These are phyloP conservation scores for Candida silvicultrix DNA, from an alignment of 805 yeast species.

Conservation along the genomic window DNA sequence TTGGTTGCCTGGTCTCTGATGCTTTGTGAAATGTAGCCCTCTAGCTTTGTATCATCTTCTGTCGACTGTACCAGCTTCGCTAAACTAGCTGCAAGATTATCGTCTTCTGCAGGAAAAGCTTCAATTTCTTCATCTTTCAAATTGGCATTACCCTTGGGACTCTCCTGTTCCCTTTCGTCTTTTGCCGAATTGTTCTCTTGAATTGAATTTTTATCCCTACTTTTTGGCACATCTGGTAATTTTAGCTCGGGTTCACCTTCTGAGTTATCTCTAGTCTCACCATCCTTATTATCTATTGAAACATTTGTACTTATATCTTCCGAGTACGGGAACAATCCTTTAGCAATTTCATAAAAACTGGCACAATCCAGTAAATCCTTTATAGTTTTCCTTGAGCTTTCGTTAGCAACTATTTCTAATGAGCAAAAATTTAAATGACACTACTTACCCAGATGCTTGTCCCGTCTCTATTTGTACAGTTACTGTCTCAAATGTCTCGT, in stretches of 20 bases:
- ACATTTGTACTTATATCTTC: not conserved
- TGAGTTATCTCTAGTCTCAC: not conserved
- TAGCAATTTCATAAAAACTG: not conserved
- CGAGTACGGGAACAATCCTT: conserved; percentile 1
- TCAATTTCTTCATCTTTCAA: not conserved
- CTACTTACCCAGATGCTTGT: not conserved
- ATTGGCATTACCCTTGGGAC: not conserved
- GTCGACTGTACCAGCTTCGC: not conserved
- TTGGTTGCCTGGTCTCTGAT: not conserved
- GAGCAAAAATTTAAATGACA: not conserved
- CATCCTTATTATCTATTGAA: not conserved
- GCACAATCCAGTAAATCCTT: not conserved
- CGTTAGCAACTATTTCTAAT: not conserved
- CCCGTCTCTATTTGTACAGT: not conserved
- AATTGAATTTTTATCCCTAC: no score
- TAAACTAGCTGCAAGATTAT: not conserved
- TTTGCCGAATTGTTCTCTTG: no score
- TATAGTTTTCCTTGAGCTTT: not conserved
- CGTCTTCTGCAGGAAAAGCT: not conserved
- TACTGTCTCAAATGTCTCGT: not conserved
- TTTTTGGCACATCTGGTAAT: not conserved
- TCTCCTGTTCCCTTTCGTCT: not conserved
- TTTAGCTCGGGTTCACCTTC: not conserved
- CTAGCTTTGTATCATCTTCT: not conserved
- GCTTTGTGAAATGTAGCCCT: conserved; percentile 1